phyloP scores from a whole-genome alignment of 2,329 filamentous ascomycete genomes.

The Coleophoma cylindrospora region DNA sequence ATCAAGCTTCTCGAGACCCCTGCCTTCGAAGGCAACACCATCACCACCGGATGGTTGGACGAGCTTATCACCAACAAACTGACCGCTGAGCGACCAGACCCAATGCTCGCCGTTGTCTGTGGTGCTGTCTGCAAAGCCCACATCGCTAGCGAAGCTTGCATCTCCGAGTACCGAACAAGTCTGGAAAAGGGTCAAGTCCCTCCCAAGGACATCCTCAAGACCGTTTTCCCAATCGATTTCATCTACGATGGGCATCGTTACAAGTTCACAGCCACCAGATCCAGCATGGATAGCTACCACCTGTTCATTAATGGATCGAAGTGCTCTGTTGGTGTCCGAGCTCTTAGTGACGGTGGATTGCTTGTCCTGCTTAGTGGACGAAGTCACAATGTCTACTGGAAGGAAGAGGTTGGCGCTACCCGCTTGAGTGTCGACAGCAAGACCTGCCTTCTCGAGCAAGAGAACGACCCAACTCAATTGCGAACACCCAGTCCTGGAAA shows the following conservation, averaged over 20 bases:
- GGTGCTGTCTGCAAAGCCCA: constrained; percentile 95
- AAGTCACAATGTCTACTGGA: constrained; percentile 99
- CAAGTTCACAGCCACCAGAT: constrained; percentile 95
- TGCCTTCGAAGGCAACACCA: constrained; percentile 98
- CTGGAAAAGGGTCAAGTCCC: constrained; percentile 97
- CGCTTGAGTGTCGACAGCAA: constrained; percentile 96
- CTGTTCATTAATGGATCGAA: constrained; percentile 99
- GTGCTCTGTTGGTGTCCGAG: constrained; percentile 86
- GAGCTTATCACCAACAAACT: constrained; percentile 97
- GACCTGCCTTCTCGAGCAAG: constrained; percentile 95
- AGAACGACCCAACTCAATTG: constrained; percentile 97
- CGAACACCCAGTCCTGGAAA: constrained; percentile 94
- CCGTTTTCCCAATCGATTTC: constrained; percentile 95
- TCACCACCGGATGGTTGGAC: constrained; percentile 97
- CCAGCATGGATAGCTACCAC: constrained; percentile 90
- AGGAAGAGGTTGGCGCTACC: constrained; percentile 94
- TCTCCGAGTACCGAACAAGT: constrained; percentile 79
- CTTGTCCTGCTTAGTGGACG: constrained; percentile 85
- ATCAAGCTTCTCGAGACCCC: constrained; percentile 98
- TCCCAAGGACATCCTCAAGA: constrained; percentile 94
- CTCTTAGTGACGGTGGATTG: constrained; percentile 89
- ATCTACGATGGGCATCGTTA: constrained; percentile 96
- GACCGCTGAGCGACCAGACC: constrained; percentile 91
- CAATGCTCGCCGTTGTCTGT: constrained; percentile 89
- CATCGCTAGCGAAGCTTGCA: constrained; percentile 84